A percentile compares a stretch with the other conserved stretches of the same genome.
These are phyloP conservation scores for Cytospora leucostoma DNA, from an alignment of 2,329 filamentous ascomycete genomes.

Conservation along the genomic window DNA sequence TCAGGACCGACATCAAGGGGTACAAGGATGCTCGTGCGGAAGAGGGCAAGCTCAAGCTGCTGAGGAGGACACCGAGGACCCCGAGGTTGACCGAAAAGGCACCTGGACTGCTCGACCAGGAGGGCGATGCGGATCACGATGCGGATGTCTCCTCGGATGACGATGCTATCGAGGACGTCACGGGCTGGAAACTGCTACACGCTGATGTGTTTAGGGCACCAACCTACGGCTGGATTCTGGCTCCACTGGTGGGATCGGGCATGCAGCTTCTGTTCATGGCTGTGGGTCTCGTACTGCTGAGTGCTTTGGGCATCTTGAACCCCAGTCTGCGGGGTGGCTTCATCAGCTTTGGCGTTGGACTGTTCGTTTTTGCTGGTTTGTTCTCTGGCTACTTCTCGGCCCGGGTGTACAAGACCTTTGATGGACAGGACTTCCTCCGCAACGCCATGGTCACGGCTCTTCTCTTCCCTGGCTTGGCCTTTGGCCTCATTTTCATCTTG, in stretches of 20 bases:
- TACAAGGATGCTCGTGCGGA: conserved; percentile 68
- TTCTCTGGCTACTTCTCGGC: conserved; percentile 89
- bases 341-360: conserved; percentile 77
- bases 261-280: conserved; percentile 86
- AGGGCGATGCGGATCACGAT: conserved; percentile 53
- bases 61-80: conserved; percentile 44
- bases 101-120: conserved; percentile 61
- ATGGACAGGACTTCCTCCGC: conserved; percentile 70
- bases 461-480: conserved; percentile 77
- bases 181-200: conserved; percentile 86
- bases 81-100: conserved; percentile 54
- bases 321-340: conserved; percentile 90
- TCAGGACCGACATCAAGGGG: conserved; percentile 75
- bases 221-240: conserved; percentile 68
- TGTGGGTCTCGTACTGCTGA: conserved; percentile 68
- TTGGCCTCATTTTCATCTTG: conserved; percentile 73
- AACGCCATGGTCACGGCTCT: conserved; percentile 78
- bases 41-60: conserved; percentile 62
- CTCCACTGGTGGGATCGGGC: conserved; percentile 80
- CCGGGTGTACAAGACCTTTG: conserved; percentile 80
- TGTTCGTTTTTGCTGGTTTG: conserved; percentile 80
- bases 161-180: conserved; percentile 74
- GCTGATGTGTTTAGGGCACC: conserved; percentile 85
- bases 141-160: conserved; percentile 66
- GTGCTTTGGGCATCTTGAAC: conserved; percentile 76